Evolutionary conservation across 106 monocot species (phyloP), one percentile per base, ranked within the genome.

Genomic region (Hemerocallis citrina): DNA sequence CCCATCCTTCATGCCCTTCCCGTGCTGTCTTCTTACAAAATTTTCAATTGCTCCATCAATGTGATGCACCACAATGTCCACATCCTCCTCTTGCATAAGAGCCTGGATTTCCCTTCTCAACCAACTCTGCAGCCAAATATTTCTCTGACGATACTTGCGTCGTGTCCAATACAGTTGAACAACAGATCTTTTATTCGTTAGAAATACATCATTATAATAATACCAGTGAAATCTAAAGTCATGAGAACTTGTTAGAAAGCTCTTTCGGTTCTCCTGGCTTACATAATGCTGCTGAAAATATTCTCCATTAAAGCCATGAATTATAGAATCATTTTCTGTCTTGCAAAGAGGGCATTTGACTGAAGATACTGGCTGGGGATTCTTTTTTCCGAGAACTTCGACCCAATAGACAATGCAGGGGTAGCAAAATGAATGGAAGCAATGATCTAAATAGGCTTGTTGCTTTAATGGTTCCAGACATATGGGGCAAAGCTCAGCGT

Each of bases 61-160:
- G 44, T 98, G 96, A 81, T 85, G 79, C 55, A 88, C 36, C 42
- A 98, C 75, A 21, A 91, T 57, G 28, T 85, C 88, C 19, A 81
- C 85, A 62, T 88, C 75, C 52, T 81, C 73, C 48, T 85, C 87
- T 91, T 98, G 50, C 10, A 17, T 70, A 67, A 85, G 74, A 67
- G 78, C 61, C 57, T 89, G 89, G 59, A 89, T 74, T 66, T 89
- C 89, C 56, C 56, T 81, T 78, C 52, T 81, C 29, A 89, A 67
- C 89, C 89, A 89, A 56, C 27, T 70, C 69, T 78, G 62, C 62
- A 85, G 62, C 78, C 81, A 89, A 27, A 35, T 69, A 57, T 85
- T 89, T 62, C 69, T 66, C 40, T 45, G 72, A 49, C 75, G 65
- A 65, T 78, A 89, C 59, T 72, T 76, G 6, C 48, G 63, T 15